These are phyloP conservation scores for Fraxinus angustifolia DNA, from an alignment of 305 asterid species.

Conservation along the genomic window DNA sequence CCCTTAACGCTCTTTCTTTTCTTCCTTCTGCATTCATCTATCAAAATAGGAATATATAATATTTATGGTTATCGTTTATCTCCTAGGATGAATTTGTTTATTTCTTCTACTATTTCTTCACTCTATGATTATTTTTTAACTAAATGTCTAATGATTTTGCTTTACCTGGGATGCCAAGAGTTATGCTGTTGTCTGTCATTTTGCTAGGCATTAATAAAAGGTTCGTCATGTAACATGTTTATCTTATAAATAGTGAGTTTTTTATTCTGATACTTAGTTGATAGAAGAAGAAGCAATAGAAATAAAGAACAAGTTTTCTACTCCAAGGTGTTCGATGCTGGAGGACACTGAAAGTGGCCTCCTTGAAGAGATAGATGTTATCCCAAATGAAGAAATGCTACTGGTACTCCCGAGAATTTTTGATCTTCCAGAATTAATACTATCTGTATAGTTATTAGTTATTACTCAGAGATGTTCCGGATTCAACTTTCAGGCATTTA, in stretches of 20 bases:
- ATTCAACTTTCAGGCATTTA: constrained; percentile 66
- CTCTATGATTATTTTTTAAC: constrained; percentile 12
- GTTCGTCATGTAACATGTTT: background rate
- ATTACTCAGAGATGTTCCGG: constrained; percentile 23
- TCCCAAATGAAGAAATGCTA: constrained; percentile 93
- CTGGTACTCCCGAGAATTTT: constrained; percentile 49
- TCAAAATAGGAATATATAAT: constrained; percentile 8
- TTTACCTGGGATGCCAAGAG: constrained; percentile 4
- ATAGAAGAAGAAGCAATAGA: constrained; percentile 85
- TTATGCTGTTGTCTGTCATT: constrained; percentile 5
- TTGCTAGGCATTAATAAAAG: background rate
- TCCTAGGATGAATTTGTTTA: background rate
- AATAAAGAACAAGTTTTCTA: constrained; percentile 76
- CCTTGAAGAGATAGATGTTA: constrained; percentile 87
- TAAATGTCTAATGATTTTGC: constrained; percentile 10
- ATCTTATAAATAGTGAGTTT: constrained; percentile 1
- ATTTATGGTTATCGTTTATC: constrained; percentile 9
- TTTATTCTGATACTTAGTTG: constrained; percentile 39
- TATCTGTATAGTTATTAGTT: constrained; percentile 4
- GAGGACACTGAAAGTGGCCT: constrained; percentile 83
- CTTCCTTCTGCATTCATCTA: background rate
- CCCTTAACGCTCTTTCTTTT: constrained; percentile 1
- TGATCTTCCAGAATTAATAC: constrained; percentile 12
- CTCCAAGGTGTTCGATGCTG: constrained; percentile 84
- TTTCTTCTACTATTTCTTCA: background rate